These are phyloP conservation scores for Saccharomyces hybrid DNA, from an alignment of 1,139 yeast genomes.

Conservation along the genomic window DNA sequence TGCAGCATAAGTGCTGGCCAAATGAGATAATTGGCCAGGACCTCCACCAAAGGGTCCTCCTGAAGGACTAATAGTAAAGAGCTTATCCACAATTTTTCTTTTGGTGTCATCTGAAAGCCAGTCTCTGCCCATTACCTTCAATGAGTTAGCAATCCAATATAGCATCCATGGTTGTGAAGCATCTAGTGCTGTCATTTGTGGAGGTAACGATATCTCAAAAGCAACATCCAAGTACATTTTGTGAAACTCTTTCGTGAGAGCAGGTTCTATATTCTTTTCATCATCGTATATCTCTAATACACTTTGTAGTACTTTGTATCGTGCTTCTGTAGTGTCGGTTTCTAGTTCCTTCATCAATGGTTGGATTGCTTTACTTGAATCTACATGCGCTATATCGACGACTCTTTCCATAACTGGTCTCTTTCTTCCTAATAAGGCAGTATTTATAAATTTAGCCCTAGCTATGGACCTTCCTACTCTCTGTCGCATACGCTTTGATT, in stretches of 20 bases:
- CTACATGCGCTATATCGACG: slow-evolving; percentile 9
- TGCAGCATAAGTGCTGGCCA: slow-evolving; percentile 80
- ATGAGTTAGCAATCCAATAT: slow-evolving; percentile 72
- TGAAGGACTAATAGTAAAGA: slow-evolving; percentile 17
- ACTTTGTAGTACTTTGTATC: slow-evolving; percentile 35
- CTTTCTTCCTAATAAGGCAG: slow-evolving; percentile 27
- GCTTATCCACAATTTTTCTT: slow-evolving; percentile 19
- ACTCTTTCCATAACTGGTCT: slow-evolving; percentile 18
- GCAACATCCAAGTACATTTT: slow-evolving; percentile 35
- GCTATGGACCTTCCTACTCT: not conserved
- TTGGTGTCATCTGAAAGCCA: slow-evolving; percentile 20
- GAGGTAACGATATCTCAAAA: slow-evolving; percentile 35
- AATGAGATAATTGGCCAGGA: slow-evolving; percentile 67
- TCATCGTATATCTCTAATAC: not conserved
- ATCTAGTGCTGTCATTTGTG: slow-evolving; percentile 47
- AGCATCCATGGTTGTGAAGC: slow-evolving; percentile 89
- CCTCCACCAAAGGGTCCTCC: slow-evolving; percentile 86
- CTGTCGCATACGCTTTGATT: not conserved
- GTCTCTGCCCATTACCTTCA: slow-evolving; percentile 35
- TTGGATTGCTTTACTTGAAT: slow-evolving; percentile 11
- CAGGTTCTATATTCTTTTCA: slow-evolving; percentile 19
- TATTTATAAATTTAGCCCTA: slow-evolving; percentile 12
- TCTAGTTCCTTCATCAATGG: slow-evolving; percentile 24
- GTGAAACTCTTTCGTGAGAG: slow-evolving; percentile 34
- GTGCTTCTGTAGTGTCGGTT: slow-evolving; percentile 38